Evolutionary conservation across 805 yeast genomes (phyloP).

Genomic region (Starmerella sp.): DNA sequence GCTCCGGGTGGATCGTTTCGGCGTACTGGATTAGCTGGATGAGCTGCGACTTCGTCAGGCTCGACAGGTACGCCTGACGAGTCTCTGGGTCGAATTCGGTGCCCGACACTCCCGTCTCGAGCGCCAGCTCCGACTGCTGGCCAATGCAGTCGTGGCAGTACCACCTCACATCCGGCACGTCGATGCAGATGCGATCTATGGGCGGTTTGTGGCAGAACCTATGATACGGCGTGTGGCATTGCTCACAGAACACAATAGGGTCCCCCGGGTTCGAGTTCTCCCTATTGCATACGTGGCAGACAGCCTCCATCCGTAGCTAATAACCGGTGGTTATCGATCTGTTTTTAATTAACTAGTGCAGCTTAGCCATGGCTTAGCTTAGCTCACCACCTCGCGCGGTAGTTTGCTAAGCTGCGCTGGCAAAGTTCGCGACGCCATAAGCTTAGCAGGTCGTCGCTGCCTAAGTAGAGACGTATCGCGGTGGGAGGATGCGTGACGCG

Average conservation of each 20-base stretch:
- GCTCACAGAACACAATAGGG: conserved; percentile 33
- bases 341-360: not conserved
- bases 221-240: conserved; percentile 34
- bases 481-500: not conserved
- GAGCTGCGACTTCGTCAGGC: conserved; percentile 32
- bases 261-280: conserved; percentile 30
- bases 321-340: too few species aligned
- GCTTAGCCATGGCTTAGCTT: too few species aligned
- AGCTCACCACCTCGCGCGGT: too few species aligned
- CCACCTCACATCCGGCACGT: conserved; percentile 34
- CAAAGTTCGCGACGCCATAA: not conserved
- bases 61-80: conserved; percentile 31
- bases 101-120: conserved; percentile 32
- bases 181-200: conserved; percentile 32
- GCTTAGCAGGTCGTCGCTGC: not conserved
- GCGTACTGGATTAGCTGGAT: conserved; percentile 32
- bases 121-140: conserved; percentile 28
- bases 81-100: conserved; percentile 28
- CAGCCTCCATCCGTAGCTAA: conserved; percentile 20
- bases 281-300: conserved; percentile 32
- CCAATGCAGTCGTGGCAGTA: conserved; percentile 32
- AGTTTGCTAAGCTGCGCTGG: too few species aligned
- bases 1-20: conserved; percentile 30
- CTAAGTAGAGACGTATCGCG: not conserved
- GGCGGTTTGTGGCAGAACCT: conserved; percentile 34